Conservation (phyloP, 2,329 filamentous ascomycete species). For the Truncatella angustata region DNA sequence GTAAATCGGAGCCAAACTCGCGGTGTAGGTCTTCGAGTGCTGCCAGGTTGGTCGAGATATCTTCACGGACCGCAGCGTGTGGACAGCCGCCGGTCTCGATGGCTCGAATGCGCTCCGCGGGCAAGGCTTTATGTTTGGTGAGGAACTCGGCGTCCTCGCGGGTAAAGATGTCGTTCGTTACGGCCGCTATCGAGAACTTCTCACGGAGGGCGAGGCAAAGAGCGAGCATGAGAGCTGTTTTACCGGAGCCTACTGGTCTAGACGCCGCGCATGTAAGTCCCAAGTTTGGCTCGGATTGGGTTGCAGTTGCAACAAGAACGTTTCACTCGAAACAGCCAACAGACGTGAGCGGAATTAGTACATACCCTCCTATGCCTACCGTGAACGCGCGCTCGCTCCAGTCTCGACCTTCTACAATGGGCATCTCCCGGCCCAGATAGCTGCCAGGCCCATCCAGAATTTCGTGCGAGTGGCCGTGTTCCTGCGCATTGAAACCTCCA, state of each 20-base stretch:
- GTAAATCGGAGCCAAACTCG: constrained; percentile 75
- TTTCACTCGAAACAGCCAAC: neutral
- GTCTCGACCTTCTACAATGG: constrained; percentile 81
- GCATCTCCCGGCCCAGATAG: constrained; percentile 88
- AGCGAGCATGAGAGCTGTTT: constrained; percentile 94
- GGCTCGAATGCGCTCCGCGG: constrained; percentile 80
- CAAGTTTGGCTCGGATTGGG: neutral
- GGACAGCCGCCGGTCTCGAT: constrained; percentile 98
- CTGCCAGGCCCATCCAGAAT: constrained; percentile 92
- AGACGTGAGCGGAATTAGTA: constrained; percentile 11
- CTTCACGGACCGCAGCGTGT: constrained; percentile 94
- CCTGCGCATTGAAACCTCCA: constrained; percentile 51
- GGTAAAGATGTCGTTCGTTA: constrained; percentile 99
- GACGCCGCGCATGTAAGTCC: neutral
- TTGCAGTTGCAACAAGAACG: neutral
- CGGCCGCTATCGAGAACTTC: constrained; percentile 83
- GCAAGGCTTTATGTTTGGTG: constrained; percentile 79
- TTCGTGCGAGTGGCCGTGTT: constrained; percentile 95
- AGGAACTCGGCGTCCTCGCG: constrained; percentile 98
- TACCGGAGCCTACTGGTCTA: constrained; percentile 93
- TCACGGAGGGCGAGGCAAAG: constrained; percentile 83
- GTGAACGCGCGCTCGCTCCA: constrained; percentile 92
- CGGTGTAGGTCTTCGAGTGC: constrained; percentile 86
- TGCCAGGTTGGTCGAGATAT: constrained; percentile 90
- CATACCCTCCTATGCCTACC: constrained; percentile 94